Conservation (phyloP, 768 basidiomycete genomes). For the Omphalotus guepiniiformis region DNA sequence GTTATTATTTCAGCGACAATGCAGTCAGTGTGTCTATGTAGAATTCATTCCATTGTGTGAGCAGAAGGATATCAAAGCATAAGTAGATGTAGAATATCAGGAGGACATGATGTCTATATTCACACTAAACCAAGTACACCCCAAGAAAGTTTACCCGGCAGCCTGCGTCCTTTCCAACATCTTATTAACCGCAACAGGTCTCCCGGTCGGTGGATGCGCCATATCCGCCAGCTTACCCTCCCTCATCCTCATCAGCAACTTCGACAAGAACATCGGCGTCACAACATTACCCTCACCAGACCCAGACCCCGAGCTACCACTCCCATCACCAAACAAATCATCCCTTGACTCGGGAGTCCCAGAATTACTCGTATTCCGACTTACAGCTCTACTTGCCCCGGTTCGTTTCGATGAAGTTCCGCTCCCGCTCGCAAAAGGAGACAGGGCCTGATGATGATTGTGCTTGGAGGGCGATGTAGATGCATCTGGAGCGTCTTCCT, state of each 20-base stretch:
- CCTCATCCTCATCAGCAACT: conserved; percentile 61
- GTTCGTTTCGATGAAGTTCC: conserved; percentile 9
- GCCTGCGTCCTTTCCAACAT: conserved; percentile 70
- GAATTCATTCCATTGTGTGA: too few relatives aligned
- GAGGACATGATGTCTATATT: too few relatives aligned
- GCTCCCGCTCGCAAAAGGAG: not conserved
- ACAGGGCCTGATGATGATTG: not conserved
- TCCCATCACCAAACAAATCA: conserved; percentile 7
- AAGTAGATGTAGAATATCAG: too few relatives aligned
- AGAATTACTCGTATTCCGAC: not conserved
- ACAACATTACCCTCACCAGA: conserved; percentile 26
- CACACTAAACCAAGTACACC: too few relatives aligned
- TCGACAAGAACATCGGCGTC: conserved; percentile 56
- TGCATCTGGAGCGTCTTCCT: conserved; percentile 46
- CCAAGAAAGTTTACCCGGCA: too few relatives aligned
- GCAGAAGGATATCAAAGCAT: too few relatives aligned
- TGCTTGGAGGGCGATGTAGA: not conserved
- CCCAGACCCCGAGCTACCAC: conserved; percentile 4
- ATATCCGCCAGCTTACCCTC: conserved; percentile 58
- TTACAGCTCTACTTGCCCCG: not conserved
- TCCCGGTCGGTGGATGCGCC: conserved; percentile 42
- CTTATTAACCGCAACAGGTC: conserved; percentile 62
- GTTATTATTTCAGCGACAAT: too few relatives aligned
- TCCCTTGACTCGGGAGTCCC: conserved; percentile 2
- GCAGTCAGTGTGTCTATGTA: too few relatives aligned